Conservation (phyloP, 1,139 yeast genomes). For the Sugiyamaella neomexicana region DNA sequence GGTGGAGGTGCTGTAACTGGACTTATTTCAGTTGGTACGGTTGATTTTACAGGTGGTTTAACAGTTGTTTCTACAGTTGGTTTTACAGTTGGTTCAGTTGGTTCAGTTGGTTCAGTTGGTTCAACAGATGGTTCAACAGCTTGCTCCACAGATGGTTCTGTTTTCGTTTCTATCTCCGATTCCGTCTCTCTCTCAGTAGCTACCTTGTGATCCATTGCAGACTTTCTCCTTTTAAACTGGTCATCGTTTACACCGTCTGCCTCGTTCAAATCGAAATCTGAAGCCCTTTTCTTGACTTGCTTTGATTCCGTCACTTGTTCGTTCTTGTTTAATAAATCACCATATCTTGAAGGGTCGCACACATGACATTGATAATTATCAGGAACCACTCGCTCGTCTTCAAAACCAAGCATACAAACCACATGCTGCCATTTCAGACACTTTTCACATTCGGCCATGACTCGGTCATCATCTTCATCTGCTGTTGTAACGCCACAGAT, state of each 20-base stretch:
- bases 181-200: background rate
- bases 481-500: conserved; percentile 63
- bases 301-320: conserved; percentile 9
- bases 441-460: conserved; percentile 76
- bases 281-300: background rate
- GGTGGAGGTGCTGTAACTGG: background rate
- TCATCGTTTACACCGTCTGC: background rate
- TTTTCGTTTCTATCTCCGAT: too few species aligned
- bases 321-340: conserved; percentile 3
- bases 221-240: too few species aligned
- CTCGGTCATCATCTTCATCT: conserved; percentile 58
- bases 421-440: conserved; percentile 89
- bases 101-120: background rate
- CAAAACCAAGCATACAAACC: conserved; percentile 62
- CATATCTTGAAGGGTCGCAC: conserved; percentile 41
- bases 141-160: background rate
- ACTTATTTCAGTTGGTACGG: background rate
- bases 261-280: background rate
- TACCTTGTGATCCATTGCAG: background rate
- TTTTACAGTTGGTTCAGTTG: background rate
- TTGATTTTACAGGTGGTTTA: background rate
- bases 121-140: background rate
- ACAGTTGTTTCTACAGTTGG: background rate
- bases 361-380: conserved; percentile 51
- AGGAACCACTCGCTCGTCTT: conserved; percentile 45